phyloP scores from a whole-genome alignment of 805 yeast species.

The Kuraishia hungarica region DNA sequence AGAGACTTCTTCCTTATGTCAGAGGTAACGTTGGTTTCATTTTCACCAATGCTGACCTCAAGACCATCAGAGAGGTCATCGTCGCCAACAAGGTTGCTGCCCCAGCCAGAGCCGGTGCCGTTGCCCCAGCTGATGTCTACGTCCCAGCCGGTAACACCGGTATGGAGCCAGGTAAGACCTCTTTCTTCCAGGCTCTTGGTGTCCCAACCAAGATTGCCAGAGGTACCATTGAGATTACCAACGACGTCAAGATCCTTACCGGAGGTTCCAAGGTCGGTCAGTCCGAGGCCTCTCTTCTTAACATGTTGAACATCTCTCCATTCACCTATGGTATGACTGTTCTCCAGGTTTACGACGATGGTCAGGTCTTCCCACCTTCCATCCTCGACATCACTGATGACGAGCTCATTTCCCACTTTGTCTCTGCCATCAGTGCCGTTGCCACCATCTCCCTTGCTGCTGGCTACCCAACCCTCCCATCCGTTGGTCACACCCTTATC shows the following conservation, averaged over 20 bases:
- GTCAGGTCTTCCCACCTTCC: constrained; percentile 94
- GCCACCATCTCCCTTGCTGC: constrained; percentile 96
- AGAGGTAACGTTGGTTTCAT: constrained; percentile 99
- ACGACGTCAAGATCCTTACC: constrained; percentile 92
- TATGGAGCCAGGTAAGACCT: constrained; percentile 99
- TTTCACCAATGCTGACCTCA: constrained; percentile 95
- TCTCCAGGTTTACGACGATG: constrained; percentile 96
- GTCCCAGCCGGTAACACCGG: constrained; percentile 99
- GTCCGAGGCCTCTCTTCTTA: constrained; percentile 96
- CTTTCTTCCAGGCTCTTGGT: constrained; percentile 99
- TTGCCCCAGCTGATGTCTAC: constrained; percentile 97
- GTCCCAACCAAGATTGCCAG: constrained; percentile 99
- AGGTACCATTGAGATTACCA: constrained; percentile 99
- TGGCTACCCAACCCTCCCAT: constrained; percentile 99
- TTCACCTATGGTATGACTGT: constrained; percentile 98
- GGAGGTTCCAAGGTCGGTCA: constrained; percentile 91
- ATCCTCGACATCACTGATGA: constrained; percentile 98
- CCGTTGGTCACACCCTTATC: constrained; percentile 97
- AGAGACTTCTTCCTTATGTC: constrained; percentile 89
- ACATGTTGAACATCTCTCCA: constrained; percentile 99
- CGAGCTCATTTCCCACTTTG: constrained; percentile 87
- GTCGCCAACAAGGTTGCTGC: constrained; percentile 96
- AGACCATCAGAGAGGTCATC: constrained; percentile 82
- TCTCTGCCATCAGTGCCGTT: constrained; percentile 85
- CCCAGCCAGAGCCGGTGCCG: constrained; percentile 99